Evolutionary conservation across 176 grass and related monocot species (phyloP).

Genomic region (Themeda triandra): DNA sequence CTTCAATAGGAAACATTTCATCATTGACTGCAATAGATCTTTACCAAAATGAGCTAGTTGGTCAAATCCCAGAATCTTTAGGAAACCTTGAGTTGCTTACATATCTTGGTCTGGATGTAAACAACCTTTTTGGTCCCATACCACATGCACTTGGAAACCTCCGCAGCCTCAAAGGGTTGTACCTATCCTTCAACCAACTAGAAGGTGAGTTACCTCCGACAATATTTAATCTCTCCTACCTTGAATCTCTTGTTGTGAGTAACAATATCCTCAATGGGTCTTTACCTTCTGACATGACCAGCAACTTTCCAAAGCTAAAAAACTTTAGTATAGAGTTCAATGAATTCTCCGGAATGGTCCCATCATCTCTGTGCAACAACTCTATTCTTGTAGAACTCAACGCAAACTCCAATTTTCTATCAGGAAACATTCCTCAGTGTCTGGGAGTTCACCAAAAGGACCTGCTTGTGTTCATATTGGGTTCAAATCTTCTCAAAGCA

Average conservation of each 20-base stretch:
- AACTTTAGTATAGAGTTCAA: neutral
- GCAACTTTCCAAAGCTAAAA: neutral
- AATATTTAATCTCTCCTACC: neutral
- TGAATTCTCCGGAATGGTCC: neutral
- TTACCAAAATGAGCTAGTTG: neutral
- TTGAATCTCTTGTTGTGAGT: neutral
- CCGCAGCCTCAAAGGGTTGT: neutral
- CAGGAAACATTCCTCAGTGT: neutral
- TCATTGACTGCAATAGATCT: neutral
- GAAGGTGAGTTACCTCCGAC: neutral
- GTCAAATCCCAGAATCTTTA: neutral
- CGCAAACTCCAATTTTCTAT: neutral
- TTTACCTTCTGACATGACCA: neutral
- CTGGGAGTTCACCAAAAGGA: neutral
- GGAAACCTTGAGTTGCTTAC: neutral
- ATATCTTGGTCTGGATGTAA: neutral
- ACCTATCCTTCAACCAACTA: neutral
- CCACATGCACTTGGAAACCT: neutral
- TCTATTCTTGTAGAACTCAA: neutral
- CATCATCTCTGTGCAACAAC: neutral
- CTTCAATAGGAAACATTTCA: neutral
- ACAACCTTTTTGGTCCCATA: neutral
- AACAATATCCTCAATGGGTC: neutral
- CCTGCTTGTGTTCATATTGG: rapidly evolving
- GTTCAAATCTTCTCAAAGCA: neutral